phyloP scores from a whole-genome alignment of 495 filamentous ascomycete species.

The Lasiosphaeria miniovina region DNA sequence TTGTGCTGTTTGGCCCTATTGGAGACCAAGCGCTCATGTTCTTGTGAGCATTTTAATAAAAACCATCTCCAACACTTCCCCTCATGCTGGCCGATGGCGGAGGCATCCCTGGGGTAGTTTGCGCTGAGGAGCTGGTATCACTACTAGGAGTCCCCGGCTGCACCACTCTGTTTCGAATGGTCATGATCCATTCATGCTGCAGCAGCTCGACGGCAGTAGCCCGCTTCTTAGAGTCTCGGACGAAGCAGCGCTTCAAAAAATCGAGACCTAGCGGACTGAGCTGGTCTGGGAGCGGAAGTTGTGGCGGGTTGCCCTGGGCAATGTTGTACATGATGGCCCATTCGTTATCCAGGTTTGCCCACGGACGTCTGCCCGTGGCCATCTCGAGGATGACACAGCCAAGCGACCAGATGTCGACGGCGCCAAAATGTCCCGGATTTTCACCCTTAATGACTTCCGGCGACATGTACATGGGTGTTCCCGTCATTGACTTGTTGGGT shows the following conservation, averaged over 20 bases:
- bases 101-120: constrained; percentile 32
- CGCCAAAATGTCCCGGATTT: constrained; percentile 67
- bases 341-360: constrained; percentile 97
- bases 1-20: too few relatives aligned
- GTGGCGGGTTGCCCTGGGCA: constrained; percentile 88
- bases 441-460: constrained; percentile 95
- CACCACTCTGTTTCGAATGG: constrained; percentile 53
- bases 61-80: constrained; percentile 12
- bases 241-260: constrained; percentile 84
- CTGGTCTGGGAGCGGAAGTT: constrained; percentile 77
- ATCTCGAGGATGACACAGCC: constrained; percentile 97
- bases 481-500: constrained; percentile 88
- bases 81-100: constrained; percentile 9
- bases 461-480: constrained; percentile 99
- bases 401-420: constrained; percentile 96
- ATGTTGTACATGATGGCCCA: constrained; percentile 99
- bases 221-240: constrained; percentile 74
- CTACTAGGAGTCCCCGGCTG: constrained; percentile 55
- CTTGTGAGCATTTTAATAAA: constrained; percentile 5
- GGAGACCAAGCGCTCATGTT: neutral
- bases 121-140: constrained; percentile 38
- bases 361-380: constrained; percentile 91
- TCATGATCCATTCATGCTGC: constrained; percentile 93
- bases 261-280: constrained; percentile 81
- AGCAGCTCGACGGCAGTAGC: constrained; percentile 84